Percentiles rank a stretch among this genome's conserved stretches.
Evolutionary conservation across 768 basidiomycete genomes (phyloP).

Genomic region (Amanita pallidorosea): DNA sequence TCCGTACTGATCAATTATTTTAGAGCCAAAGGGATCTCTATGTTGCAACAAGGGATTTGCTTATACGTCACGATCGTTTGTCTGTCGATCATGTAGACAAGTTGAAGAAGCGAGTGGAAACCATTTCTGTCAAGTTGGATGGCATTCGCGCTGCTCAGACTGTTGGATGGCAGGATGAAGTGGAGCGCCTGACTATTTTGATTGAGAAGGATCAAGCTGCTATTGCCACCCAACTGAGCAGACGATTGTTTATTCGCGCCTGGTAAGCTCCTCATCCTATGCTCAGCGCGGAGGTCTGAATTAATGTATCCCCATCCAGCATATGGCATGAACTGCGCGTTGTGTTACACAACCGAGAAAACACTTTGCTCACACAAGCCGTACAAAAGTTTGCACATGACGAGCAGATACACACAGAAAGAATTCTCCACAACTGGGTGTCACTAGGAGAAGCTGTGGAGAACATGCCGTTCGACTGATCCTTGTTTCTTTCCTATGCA

Average conservation of each 20-base stretch:
- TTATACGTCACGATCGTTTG: constrained; percentile 80
- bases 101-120: constrained; percentile 78
- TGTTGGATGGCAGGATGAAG: constrained; percentile 82
- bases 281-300: not conserved
- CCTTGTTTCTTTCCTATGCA: not conserved
- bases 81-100: constrained; percentile 84
- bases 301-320: constrained; percentile 24
- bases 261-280: constrained; percentile 38
- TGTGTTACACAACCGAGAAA: constrained; percentile 85
- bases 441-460: constrained; percentile 61
- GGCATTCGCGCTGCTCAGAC: constrained; percentile 57
- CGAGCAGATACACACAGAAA: constrained; percentile 59
- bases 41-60: constrained; percentile 77
- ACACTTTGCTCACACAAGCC: constrained; percentile 63
- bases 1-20: constrained; percentile 7
- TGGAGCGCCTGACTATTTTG: constrained; percentile 54
- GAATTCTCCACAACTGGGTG: constrained; percentile 61
- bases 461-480: constrained; percentile 78
- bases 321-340: constrained; percentile 96
- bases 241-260: constrained; percentile 81
- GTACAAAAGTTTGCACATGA: constrained; percentile 66
- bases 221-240: constrained; percentile 61
- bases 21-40: constrained; percentile 80
- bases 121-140: constrained; percentile 67
- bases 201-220: constrained; percentile 84